Conservation (phyloP, 768 basidiomycete genomes). For the Podaxis rugospora region DNA sequence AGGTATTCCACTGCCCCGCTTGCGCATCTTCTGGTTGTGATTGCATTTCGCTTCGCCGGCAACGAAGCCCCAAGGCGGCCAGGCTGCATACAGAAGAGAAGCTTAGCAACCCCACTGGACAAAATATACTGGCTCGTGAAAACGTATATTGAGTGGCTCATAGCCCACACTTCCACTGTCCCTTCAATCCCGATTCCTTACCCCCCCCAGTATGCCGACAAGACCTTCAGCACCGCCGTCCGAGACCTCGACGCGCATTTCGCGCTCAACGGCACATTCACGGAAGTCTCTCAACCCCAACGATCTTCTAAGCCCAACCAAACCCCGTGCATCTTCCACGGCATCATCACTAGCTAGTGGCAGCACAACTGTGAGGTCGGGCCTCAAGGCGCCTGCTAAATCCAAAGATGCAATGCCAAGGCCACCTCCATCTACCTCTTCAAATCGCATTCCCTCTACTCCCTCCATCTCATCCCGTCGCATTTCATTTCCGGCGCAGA, state of each 20-base stretch:
- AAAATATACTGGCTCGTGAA: neutral
- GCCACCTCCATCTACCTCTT: constrained; percentile 26
- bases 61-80: neutral
- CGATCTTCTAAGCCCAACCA: constrained; percentile 29
- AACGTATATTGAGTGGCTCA: neutral
- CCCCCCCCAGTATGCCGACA: constrained; percentile 18
- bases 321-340: constrained; percentile 51
- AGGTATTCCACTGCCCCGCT: too few species aligned
- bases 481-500: constrained; percentile 33
- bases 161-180: neutral
- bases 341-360: constrained; percentile 41
- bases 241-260: constrained; percentile 50
- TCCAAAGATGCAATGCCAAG: constrained; percentile 52
- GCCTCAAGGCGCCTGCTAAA: constrained; percentile 26
- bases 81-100: neutral
- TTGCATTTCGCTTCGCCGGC: neutral
- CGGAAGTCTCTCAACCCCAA: constrained; percentile 36
- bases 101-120: neutral
- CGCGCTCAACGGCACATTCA: constrained; percentile 36
- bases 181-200: neutral
- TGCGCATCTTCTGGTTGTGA: neutral
- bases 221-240: constrained; percentile 35
- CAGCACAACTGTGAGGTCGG: constrained; percentile 43
- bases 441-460: constrained; percentile 33
- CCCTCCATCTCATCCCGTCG: constrained; percentile 34